Evolutionary conservation across 306 rosid species (phyloP).

Genomic region (Acmispon strigosus): DNA sequence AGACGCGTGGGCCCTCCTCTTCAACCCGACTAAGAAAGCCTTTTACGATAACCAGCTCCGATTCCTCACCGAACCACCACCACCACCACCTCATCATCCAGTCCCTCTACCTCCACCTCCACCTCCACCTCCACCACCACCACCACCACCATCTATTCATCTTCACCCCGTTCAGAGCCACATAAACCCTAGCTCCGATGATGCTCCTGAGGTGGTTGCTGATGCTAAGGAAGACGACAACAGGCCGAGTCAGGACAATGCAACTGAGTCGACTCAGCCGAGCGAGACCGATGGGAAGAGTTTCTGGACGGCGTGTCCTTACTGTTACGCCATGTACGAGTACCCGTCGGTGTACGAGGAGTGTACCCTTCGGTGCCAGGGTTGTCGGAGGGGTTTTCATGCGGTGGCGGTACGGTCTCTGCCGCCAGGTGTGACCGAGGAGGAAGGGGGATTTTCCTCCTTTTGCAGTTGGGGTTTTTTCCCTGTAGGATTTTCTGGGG

Average conservation of each 20-base stretch:
- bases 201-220: neutral
- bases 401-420: conserved; percentile 58
- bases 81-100: neutral
- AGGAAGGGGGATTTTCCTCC: neutral
- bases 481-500: conserved; percentile 55
- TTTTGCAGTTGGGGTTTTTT: conserved; percentile 77
- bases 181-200: conserved; percentile 23
- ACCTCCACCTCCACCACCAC: conserved; percentile 15
- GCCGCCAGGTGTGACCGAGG: conserved; percentile 39
- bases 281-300: conserved; percentile 14
- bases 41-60: conserved; percentile 53
- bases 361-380: conserved; percentile 78
- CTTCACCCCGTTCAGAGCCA: neutral
- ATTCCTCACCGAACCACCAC: conserved; percentile 27
- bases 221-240: conserved; percentile 44
- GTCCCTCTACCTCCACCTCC: conserved; percentile 23
- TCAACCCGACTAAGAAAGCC: conserved; percentile 50
- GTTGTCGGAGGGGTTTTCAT: conserved; percentile 66
- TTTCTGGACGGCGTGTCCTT: conserved; percentile 98
- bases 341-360: conserved; percentile 66
- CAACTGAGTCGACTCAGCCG: conserved; percentile 13
- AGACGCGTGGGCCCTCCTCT: conserved; percentile 81
- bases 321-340: conserved; percentile 71
- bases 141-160: neutral
- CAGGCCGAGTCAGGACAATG: conserved; percentile 40